phyloP scores from a whole-genome alignment of 1,139 yeast species.

The Williopsis jadinii region DNA sequence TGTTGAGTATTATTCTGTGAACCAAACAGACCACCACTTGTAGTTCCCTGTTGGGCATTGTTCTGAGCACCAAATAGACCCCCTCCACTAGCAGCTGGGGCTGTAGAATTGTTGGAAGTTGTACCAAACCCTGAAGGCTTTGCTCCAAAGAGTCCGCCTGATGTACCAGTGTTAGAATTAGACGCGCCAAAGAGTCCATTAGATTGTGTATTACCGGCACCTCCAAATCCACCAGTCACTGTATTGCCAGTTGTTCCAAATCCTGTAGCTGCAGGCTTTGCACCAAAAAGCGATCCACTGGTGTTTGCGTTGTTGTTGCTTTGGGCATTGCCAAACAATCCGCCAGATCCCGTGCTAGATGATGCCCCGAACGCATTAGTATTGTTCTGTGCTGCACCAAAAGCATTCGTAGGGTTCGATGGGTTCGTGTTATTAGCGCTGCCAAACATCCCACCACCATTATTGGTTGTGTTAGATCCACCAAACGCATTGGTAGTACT shows the following conservation, averaged over 20 bases:
- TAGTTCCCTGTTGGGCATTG: constrained; percentile 4
- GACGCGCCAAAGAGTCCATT: constrained; percentile 5
- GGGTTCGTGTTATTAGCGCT: constrained; percentile 8
- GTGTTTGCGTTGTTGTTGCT: constrained; percentile 4
- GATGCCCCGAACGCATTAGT: neutral
- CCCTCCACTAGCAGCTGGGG: constrained; percentile 14
- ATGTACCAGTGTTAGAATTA: constrained; percentile 11
- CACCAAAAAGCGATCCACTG: constrained; percentile 22
- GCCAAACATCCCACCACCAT: constrained; percentile 7
- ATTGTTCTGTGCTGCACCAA: constrained; percentile 3
- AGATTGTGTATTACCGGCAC: constrained; percentile 7
- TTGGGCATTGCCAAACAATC: constrained; percentile 1
- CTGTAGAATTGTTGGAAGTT: constrained; percentile 6
- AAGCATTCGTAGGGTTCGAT: constrained; percentile 16
- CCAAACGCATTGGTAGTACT: constrained; percentile 2
- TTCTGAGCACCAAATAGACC: constrained; percentile 21
- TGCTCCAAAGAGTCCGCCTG: constrained; percentile 24
- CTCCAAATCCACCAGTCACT: neutral
- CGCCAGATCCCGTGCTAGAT: neutral
- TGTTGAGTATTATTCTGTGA: constrained; percentile 17
- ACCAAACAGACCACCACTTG: constrained; percentile 29
- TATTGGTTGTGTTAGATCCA: constrained; percentile 1
- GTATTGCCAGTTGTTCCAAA: constrained; percentile 7
- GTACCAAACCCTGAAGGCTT: constrained; percentile 21
- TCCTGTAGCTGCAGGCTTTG: constrained; percentile 15